A percentile compares a stretch with the other conserved stretches of the same genome.
Evolutionary conservation across 176 grass and related monocot species (phyloP).

Genomic region (Chloris gayana): DNA sequence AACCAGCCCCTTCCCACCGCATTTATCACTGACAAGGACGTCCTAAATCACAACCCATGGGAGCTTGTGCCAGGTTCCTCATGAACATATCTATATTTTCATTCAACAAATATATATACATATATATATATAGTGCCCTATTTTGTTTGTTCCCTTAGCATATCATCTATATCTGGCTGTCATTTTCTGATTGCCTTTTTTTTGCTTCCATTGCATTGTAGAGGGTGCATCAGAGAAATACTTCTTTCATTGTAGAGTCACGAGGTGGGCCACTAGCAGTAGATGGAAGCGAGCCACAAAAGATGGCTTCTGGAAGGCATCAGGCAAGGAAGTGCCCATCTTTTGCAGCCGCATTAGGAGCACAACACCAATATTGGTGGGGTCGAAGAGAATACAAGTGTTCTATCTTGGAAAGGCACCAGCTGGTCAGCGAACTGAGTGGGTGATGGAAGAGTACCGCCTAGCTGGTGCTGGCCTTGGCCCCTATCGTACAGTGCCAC

Average conservation of each 20-base stretch:
- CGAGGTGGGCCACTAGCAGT: neutral
- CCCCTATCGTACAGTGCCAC: neutral
- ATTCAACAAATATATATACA: too few species aligned
- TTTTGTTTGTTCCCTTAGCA: too few species aligned
- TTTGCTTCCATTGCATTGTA: neutral
- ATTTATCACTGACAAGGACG: neutral
- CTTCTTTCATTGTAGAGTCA: conserved; percentile 45
- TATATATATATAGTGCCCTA: too few species aligned
- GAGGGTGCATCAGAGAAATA: conserved; percentile 23
- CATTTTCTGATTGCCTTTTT: too few species aligned
- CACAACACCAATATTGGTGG: conserved; percentile 21
- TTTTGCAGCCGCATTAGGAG: neutral
- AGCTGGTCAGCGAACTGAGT: conserved; percentile 33
- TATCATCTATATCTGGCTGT: too few species aligned
- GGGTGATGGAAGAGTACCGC: conserved; percentile 65
- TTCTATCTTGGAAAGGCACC: conserved; percentile 46
- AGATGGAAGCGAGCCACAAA: conserved; percentile 11
- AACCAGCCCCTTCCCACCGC: neutral
- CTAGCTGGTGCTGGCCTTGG: conserved; percentile 18
- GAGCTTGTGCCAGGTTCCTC: conserved; percentile 23
- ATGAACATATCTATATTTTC: too few species aligned
- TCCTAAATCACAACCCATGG: conserved; percentile 41
- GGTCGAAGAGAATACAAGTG: conserved; percentile 46
- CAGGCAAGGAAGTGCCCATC: conserved; percentile 42
- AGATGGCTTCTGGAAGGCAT: conserved; percentile 57